phyloP scores from a whole-genome alignment of 78 protist genomes.

The Guillardia theta region DNA sequence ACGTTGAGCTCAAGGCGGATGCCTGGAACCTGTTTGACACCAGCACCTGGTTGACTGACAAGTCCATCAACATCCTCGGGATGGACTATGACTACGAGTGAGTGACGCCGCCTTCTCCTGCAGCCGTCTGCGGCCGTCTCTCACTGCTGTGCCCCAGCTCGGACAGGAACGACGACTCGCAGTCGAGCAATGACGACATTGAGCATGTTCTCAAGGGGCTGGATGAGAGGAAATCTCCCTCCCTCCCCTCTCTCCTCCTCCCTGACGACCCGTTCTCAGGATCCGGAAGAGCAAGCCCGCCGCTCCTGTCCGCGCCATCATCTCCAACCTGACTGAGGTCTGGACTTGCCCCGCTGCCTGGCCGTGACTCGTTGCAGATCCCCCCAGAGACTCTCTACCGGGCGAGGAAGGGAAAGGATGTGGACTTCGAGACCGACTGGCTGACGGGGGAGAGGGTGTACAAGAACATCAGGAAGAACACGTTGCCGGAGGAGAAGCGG shows the following conservation, averaged over 20 bases:
- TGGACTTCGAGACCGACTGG: background rate
- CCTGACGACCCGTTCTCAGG: background rate
- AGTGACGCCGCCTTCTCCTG: background rate
- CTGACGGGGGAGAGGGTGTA: background rate
- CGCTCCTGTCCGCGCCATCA: background rate
- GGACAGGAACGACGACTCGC: too few species aligned
- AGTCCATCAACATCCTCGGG: background rate
- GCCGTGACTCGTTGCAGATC: background rate
- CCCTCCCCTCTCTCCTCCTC: background rate
- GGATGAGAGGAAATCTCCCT: background rate
- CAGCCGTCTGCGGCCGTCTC: background rate
- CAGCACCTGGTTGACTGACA: background rate
- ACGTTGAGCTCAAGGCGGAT: background rate
- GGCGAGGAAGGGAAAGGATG: background rate
- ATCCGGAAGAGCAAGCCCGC: background rate
- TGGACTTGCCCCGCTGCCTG: background rate
- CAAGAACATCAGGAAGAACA: background rate
- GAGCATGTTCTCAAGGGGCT: background rate
- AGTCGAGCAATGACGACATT: background rate
- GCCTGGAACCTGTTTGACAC: background rate
- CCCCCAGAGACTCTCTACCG: background rate
- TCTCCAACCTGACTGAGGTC: background rate
- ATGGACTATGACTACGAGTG: background rate
- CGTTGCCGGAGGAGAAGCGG: background rate
- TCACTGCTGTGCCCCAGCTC: background rate